Base-by-base conservation (phyloP, 202 grass and related monocot genomes). In the Carex sylvatica region DNA sequence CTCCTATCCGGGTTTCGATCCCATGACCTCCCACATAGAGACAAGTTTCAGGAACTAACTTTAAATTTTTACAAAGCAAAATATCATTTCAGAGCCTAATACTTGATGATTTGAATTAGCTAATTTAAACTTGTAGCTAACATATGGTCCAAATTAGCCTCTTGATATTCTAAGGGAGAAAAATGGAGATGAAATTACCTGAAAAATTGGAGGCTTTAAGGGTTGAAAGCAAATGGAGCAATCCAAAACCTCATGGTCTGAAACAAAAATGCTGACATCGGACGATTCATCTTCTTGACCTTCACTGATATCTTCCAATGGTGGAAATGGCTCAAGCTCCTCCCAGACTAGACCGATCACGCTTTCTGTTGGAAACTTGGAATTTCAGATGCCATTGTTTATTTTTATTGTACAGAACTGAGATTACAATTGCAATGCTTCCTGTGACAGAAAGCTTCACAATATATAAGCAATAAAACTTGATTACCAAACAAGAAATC, bases 121-220 rank as follows among this genome's bases (percentile, higher is more conserved):
- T 36, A 36, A 36, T 36, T 66, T 28, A 33, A 66, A 66, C 4
- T 66, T 66, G 62, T 15, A 14, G 26, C 24, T 12, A 65, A 65
- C 19, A 23, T 20, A 22, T 61, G n/a, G 58, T 65, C 11, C 62
- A 65, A 65, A 26, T 23, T 56, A 20, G 35, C 6, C 8, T 9
- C 8, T 10, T 61, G 59, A 61, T 20, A 61, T 61, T 61, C 23
- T 61, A 20, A n/a, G 23, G 44, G 61, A 67, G 64, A 67, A 10
- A 10, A 36, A 36, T 36, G 35, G 35, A 67, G 30, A 35, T 67
- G 30, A 67, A 30, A 13, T 60, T 76, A 56, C 74, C 79, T 82
- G 79, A 65, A 67, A 82, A 82, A 82, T 82, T 20, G 79, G 79
- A 36, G 79, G 44, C 44, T 82, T 82, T 18, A 82, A 49, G 58